Evolutionary conservation across 768 basidiomycete species (phyloP).

Genomic region (Brasilioporus rufonigricans): DNA sequence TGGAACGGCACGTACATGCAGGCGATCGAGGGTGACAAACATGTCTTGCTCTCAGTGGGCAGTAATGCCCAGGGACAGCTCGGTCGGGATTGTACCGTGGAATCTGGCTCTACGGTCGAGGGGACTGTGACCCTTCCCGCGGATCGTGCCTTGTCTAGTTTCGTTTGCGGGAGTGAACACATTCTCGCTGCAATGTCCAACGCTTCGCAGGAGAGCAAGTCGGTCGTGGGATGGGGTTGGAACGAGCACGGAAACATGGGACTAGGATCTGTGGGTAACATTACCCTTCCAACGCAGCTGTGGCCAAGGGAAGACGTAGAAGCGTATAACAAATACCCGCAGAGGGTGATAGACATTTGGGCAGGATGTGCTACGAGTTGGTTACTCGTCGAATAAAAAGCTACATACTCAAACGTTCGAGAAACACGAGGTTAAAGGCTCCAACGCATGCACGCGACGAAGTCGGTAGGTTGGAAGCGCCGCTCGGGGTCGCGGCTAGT

Average conservation of each 20-base stretch:
- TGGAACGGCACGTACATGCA: slow-evolving; percentile 78
- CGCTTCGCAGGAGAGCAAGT: slow-evolving; percentile 25
- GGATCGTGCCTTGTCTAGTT: slow-evolving; percentile 21
- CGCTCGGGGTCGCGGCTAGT: slow-evolving; percentile 8
- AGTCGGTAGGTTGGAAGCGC: background rate
- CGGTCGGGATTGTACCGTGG: slow-evolving; percentile 36
- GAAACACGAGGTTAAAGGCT: background rate
- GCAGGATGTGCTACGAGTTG: slow-evolving; percentile 35
- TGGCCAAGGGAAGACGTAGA: slow-evolving; percentile 42
- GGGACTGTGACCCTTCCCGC: slow-evolving; percentile 25
- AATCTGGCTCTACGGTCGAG: background rate
- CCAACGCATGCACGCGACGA: background rate
- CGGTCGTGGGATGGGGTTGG: slow-evolving; percentile 92
- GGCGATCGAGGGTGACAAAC: slow-evolving; percentile 10
- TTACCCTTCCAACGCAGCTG: slow-evolving; percentile 46
- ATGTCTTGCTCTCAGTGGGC: slow-evolving; percentile 48
- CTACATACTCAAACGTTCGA: background rate
- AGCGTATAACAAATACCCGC: slow-evolving; percentile 2
- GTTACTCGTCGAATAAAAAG: slow-evolving; percentile 25
- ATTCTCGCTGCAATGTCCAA: slow-evolving; percentile 44
- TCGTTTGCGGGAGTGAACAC: slow-evolving; percentile 88
- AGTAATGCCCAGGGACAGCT: slow-evolving; percentile 64
- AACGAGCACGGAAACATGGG: slow-evolving; percentile 98
- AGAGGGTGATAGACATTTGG: slow-evolving; percentile 24
- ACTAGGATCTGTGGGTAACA: slow-evolving; percentile 55